Base-by-base conservation (phyloP, 228 moss, liverwort and hornwort species). In the Sphagnum fallax region DNA sequence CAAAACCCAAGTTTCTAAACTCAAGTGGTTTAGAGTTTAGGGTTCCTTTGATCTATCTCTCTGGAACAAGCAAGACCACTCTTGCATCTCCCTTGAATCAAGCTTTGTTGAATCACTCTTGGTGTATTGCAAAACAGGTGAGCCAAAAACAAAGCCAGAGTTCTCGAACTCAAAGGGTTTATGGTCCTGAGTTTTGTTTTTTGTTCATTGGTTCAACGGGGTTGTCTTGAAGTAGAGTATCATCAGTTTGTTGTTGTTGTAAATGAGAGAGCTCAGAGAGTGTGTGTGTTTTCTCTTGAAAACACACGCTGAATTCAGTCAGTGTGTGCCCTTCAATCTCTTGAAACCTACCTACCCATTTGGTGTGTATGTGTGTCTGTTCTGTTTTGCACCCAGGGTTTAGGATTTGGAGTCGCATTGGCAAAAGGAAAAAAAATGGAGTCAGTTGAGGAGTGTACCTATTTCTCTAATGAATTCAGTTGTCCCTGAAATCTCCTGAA, bases 51-150 rank as follows among this genome's bases (percentile, higher is more conserved):
- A 0, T 12, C 12, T 55, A 55, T 55, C 9, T 7, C 12, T 55
- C 9, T 55, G 53, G 12, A 55, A 7, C 53, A 7, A 12, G 12
- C 12, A 12, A 7, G 9, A 55, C 53, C 53, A 55, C 48, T 49
- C 4, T 6, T 65, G 11, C 4, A 6, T 47, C 49, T 50, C 47
- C 11, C 18, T 5, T n/a, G n/a, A 32, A 47, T n/a, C 16, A 5
- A 68, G 86, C 60, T 63, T 77, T 64, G 12, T 73, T 61, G 53
- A 75, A 87, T 64, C 87, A 85, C 52, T 92, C 91, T 57, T 96
- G 92, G 92, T 96, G 95, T 59, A 83, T 96, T 0, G 95, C 95
- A 0, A 88, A 77, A 70, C 49, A 76, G 82, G 86, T 86, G 58
- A 61, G 81, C 8, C 18, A 62, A 16, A 65, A 48, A 16, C 13